Evolutionary conservation across 768 basidiomycete genomes (phyloP).

Genomic region (Suillus subaureus): DNA sequence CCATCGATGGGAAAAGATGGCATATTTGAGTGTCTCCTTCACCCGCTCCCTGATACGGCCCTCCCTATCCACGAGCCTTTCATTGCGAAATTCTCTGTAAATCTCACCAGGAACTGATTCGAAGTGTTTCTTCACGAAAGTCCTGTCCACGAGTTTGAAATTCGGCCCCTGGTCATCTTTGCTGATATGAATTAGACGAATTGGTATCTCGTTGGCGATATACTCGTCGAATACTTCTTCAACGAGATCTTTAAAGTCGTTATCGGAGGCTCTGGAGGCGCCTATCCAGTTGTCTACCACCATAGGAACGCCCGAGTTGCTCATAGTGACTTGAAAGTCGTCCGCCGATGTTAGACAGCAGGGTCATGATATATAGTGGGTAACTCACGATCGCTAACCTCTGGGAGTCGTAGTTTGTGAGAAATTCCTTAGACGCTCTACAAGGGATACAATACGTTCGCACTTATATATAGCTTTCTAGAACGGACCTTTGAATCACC

Average conservation of each 20-base stretch:
- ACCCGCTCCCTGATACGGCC: not conserved
- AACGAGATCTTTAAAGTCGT: constrained; percentile 1
- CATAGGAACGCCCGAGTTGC: not conserved
- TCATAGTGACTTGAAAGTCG: not conserved
- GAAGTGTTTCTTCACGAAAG: constrained; percentile 2
- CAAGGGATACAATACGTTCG: not conserved
- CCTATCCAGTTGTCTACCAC: not conserved
- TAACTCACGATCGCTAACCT: not conserved
- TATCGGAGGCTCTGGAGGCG: not conserved
- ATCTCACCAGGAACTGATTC: not conserved
- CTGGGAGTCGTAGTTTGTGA: not conserved
- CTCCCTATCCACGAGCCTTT: not conserved
- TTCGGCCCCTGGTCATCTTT: not conserved
- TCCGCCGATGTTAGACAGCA: not conserved
- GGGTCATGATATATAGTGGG: not conserved
- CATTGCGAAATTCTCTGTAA: not conserved
- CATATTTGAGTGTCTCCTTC: constrained; percentile 9
- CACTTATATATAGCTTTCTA: not conserved
- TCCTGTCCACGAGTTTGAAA: constrained; percentile 2
- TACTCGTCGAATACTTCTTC: constrained; percentile 10
- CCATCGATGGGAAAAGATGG: constrained; percentile 14
- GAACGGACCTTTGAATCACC: not conserved
- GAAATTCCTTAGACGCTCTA: not conserved
- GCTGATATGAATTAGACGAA: constrained; percentile 8
- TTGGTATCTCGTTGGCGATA: constrained; percentile 9